phyloP scores from a whole-genome alignment of 495 filamentous ascomycete species.

The Acidomyces sp. region DNA sequence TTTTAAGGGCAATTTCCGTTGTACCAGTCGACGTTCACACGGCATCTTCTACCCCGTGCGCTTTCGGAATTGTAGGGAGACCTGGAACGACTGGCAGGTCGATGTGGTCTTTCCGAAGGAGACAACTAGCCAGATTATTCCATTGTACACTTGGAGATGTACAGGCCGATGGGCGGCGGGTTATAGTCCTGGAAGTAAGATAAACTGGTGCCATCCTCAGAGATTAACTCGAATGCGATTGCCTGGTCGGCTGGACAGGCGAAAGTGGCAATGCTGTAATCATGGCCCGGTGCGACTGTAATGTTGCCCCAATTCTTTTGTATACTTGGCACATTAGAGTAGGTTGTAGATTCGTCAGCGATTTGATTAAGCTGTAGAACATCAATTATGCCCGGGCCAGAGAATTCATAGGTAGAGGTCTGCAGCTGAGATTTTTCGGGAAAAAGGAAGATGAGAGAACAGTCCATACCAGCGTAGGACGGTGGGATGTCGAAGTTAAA shows the following conservation, averaged over 20 bases:
- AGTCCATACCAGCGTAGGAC: conserved; percentile 22
- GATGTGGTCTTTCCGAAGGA: too few relatives aligned
- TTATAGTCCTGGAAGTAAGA: conserved; percentile 24
- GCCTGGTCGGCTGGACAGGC: conserved; percentile 16
- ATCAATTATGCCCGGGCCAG: conserved; percentile 20
- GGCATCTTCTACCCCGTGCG: too few relatives aligned
- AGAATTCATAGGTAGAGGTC: conserved; percentile 18
- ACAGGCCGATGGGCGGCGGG: too few relatives aligned
- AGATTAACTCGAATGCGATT: conserved; percentile 12
- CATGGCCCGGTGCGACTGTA: conserved; percentile 13
- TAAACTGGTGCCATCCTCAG: conserved; percentile 15
- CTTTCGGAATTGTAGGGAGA: too few relatives aligned
- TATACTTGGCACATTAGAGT: conserved; percentile 13
- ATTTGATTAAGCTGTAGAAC: conserved; percentile 19
- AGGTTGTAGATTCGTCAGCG: conserved; percentile 20
- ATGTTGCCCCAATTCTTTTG: conserved; percentile 1
- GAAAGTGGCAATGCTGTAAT: conserved; percentile 12
- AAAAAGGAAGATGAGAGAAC: conserved; percentile 26
- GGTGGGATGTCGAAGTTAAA: conserved; percentile 28
- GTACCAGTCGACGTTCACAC: too few relatives aligned
- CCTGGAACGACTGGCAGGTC: too few relatives aligned
- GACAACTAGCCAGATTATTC: too few relatives aligned
- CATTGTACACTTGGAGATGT: too few relatives aligned
- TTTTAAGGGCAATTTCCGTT: too few relatives aligned
- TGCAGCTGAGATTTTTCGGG: conserved; percentile 16